Evolutionary conservation across 352 stramenopile species (phyloP), one percentile per base, ranked within the genome.

Genomic region (Lagenidium sp.): DNA sequence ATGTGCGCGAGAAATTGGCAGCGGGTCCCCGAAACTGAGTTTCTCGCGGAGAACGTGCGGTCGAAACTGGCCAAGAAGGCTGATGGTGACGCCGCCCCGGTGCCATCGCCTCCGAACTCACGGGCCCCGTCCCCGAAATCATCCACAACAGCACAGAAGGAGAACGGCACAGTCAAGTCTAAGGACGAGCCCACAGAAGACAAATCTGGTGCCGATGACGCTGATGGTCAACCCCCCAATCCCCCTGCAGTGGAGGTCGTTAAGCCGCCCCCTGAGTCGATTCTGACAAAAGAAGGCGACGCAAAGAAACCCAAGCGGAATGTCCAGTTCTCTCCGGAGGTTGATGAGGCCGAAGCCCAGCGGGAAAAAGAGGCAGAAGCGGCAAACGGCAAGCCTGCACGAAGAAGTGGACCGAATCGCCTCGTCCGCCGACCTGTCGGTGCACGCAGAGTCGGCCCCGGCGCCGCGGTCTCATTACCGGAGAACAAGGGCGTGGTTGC

Each of bases 1-100:
- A 83, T 86, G 47, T 86, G 72, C 40, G 75, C 73, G 48, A 68
- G 73, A 13, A 77, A 72, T 44, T 93, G 80, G 80, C 58, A 53
- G 31, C 68, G 61, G 6, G 75, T 69, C 7, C 19, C 59, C 6
- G 80, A 93, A 37, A 50, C 67, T 15, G 73, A 84, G 8, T 90
- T 86, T 35, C 51, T 83, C 30, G 77, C 77, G 5, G 71, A 86
- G 36, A 41, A 74, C 45, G 82, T 67, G 72, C 79, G 73, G 31
- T 53, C 41, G 13, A 84, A 75, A 31, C 64, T 69, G 21, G 53
- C 30, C 6, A 43, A 42, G 16, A 39, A 42, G 24, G 41, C 26
- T 16, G 26, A 26, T 3, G 28, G 42, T 15, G 50, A 39, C 20
- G 12, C 55, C n/a, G 47, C 34, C 19, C 25, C 36, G 2, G 32